phyloP scores from a whole-genome alignment of 148 eudicot species.

The Cornus florida region DNA sequence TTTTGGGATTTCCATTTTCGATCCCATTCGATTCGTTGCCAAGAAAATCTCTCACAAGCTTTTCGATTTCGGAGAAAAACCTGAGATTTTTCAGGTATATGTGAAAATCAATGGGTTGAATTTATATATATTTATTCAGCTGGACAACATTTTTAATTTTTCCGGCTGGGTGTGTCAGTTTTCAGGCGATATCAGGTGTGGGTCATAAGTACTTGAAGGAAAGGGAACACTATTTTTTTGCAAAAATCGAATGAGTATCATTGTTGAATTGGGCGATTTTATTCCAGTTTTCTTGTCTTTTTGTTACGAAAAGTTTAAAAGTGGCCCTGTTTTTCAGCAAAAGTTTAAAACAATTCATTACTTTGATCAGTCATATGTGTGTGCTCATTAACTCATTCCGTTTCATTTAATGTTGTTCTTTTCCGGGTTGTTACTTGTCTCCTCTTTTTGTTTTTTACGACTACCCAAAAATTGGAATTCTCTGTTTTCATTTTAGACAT shows the following conservation, averaged over 20 bases:
- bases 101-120: neutral
- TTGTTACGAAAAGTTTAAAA: neutral
- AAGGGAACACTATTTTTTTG: too few relatives aligned
- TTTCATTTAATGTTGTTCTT: neutral
- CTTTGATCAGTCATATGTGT: neutral
- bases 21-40: constrained; percentile 38
- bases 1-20: constrained; percentile 53
- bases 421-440: neutral
- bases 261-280: neutral
- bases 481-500: too few relatives aligned
- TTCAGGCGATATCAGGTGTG: neutral
- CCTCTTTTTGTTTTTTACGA: neutral
- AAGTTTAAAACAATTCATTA: neutral
- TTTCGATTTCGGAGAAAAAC: constrained; percentile 5
- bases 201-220: too few relatives aligned
- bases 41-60: constrained; percentile 18
- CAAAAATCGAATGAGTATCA: too few relatives aligned
- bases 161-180: neutral
- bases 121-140: too few relatives aligned
- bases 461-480: too few relatives aligned
- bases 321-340: neutral
- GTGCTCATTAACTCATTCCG: neutral
- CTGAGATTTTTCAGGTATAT: constrained; percentile 38
- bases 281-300: neutral
- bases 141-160: too few relatives aligned